These are phyloP conservation scores for Moesziomyces sp. DNA, from an alignment of 1,284 basidiomycete genomes.

Conservation along the genomic window DNA sequence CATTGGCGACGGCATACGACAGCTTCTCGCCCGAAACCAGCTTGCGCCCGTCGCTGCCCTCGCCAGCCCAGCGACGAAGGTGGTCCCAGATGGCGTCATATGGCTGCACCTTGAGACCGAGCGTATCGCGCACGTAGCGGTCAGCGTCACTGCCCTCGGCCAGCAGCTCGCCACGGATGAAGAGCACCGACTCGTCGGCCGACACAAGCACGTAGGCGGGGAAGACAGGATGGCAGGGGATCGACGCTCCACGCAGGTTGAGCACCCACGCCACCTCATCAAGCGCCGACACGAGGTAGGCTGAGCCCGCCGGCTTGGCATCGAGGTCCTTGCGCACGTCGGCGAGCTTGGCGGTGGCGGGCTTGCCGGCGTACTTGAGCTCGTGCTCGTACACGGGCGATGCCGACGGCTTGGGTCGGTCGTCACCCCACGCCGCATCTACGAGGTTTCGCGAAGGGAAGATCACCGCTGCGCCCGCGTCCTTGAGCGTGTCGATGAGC, in stretches of 20 bases:
- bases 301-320: slow-evolving; percentile 27
- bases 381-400: slow-evolving; percentile 81
- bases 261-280: slow-evolving; percentile 65
- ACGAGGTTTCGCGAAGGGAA: slow-evolving; percentile 77
- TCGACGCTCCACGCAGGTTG: slow-evolving; percentile 61
- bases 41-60: slow-evolving; percentile 22
- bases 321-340: slow-evolving; percentile 47
- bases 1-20: slow-evolving; percentile 54
- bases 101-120: slow-evolving; percentile 34
- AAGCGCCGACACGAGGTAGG: slow-evolving; percentile 56
- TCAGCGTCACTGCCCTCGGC: slow-evolving; percentile 21
- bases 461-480: slow-evolving; percentile 71
- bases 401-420: slow-evolving; percentile 77
- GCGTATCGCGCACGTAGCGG: slow-evolving; percentile 36
- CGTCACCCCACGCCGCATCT: slow-evolving; percentile 79
- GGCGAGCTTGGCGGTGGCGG: slow-evolving; percentile 62
- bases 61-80: slow-evolving; percentile 35
- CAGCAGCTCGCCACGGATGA: slow-evolving; percentile 50
- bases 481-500: slow-evolving; percentile 25
- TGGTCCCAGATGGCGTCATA: slow-evolving; percentile 52
- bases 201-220: slow-evolving; percentile 58
- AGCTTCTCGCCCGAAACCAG: slow-evolving; percentile 55
- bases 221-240: slow-evolving; percentile 63
- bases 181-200: slow-evolving; percentile 38
- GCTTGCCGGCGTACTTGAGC: slow-evolving; percentile 77